These are phyloP conservation scores for Tylopilus sp. DNA, from an alignment of 768 basidiomycete species.

Conservation along the genomic window DNA sequence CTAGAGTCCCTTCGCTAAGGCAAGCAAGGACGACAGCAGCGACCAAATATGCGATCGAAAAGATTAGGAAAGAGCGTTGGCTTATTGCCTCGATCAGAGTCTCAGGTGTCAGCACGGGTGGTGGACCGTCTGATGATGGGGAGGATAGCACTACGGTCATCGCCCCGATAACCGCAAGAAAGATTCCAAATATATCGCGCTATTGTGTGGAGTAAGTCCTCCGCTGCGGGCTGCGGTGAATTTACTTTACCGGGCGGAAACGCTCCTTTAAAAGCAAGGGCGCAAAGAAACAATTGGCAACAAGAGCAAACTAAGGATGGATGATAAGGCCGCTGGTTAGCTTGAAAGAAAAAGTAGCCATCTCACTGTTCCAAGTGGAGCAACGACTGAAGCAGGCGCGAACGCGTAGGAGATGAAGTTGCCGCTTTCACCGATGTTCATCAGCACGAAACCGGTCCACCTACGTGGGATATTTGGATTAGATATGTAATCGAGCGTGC, in stretches of 20 bases:
- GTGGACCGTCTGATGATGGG: constrained; percentile 62
- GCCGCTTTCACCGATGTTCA: constrained; percentile 87
- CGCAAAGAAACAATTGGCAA: constrained; percentile 93
- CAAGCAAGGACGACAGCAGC: constrained; percentile 55
- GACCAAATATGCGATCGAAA: constrained; percentile 59
- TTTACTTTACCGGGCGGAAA: constrained; percentile 63
- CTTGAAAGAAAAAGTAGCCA: constrained; percentile 1
- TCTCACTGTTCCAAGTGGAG: constrained; percentile 90
- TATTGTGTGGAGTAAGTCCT: constrained; percentile 29
- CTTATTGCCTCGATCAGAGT: constrained; percentile 65
- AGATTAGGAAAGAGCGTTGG: constrained; percentile 72
- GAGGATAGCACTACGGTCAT: constrained; percentile 88
- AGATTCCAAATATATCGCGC: constrained; percentile 77
- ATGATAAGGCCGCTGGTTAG: background rate
- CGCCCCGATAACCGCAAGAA: constrained; percentile 82
- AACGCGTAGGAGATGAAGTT: constrained; percentile 91
- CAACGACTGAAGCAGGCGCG: constrained; percentile 90
- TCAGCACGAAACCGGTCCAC: constrained; percentile 87
- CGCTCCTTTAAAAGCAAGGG: constrained; percentile 80
- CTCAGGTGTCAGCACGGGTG: constrained; percentile 54
- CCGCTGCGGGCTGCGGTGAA: constrained; percentile 4
- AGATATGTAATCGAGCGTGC: background rate
- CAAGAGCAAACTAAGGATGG: constrained; percentile 70
- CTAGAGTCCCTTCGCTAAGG: constrained; percentile 62
- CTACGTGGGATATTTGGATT: constrained; percentile 35